Percentiles rank a stretch among this genome's conserved stretches.
Conservation (phyloP, 495 filamentous ascomycete species). For the Melanomma pulvis-pyrius region DNA sequence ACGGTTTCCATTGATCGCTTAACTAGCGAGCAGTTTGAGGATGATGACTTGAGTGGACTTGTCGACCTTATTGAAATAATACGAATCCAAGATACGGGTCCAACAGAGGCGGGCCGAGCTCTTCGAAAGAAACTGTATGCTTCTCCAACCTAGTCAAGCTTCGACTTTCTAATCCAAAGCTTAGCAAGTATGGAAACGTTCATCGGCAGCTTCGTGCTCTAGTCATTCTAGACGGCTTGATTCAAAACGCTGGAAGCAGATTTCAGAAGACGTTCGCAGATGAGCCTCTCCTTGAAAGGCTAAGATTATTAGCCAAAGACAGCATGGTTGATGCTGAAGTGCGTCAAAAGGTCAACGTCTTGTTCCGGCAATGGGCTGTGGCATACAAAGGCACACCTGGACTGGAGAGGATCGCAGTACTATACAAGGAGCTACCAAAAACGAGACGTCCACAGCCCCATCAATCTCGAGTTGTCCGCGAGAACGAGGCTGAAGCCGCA, state of each 20-base stretch:
- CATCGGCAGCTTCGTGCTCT: constrained; percentile 91
- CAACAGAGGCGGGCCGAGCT: constrained; percentile 86
- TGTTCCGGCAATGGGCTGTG: constrained; percentile 86
- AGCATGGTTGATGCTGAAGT: constrained; percentile 83
- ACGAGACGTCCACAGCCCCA: constrained; percentile 66
- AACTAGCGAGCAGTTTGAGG: constrained; percentile 84
- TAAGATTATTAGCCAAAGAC: constrained; percentile 85
- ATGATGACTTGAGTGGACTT: constrained; percentile 89
- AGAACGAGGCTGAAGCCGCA: constrained; percentile 66
- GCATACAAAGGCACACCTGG: constrained; percentile 81
- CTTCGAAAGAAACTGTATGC: constrained; percentile 92
- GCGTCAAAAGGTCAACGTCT: constrained; percentile 77
- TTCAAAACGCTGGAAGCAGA: constrained; percentile 88
- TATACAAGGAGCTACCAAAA: constrained; percentile 80
- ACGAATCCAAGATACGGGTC: constrained; percentile 83
- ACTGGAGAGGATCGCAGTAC: constrained; percentile 72
- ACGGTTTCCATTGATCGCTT: constrained; percentile 92
- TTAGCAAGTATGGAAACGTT: constrained; percentile 87
- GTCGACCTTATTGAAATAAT: constrained; percentile 93
- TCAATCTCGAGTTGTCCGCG: constrained; percentile 76
- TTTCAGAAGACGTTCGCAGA: constrained; percentile 89
- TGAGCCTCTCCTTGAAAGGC: constrained; percentile 88
- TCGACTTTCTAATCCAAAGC: neutral
- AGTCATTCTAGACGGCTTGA: constrained; percentile 87
- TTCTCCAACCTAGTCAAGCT: neutral